Evolutionary conservation across 306 rosid species (phyloP).

Genomic region (Begonia peltatifolia): DNA sequence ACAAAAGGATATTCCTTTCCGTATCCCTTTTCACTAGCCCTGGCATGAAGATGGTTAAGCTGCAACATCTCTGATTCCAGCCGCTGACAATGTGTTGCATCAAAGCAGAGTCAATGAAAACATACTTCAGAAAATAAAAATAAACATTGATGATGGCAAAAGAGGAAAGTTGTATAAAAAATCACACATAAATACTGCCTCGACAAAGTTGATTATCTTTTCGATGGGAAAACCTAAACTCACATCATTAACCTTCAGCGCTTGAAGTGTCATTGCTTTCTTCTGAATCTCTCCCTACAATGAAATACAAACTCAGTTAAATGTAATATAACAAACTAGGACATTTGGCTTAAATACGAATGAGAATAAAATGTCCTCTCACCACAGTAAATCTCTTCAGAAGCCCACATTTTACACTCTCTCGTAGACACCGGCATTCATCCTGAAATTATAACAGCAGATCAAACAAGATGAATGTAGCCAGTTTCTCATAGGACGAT

Average conservation of each 20-base stretch:
- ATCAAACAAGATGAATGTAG: conserved; percentile 5
- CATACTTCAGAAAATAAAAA: conserved; percentile 13
- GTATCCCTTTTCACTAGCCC: conserved; percentile 82
- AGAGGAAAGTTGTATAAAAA: not conserved
- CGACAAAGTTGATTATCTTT: not conserved
- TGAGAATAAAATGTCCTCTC: conserved; percentile 17
- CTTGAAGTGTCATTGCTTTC: conserved; percentile 61
- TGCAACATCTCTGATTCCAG: conserved; percentile 55
- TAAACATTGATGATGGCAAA: conserved; percentile 8
- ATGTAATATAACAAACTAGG: conserved; percentile 9
- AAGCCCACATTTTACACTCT: conserved; percentile 68
- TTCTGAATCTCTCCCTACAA: conserved; percentile 66
- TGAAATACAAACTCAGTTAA: conserved; percentile 15
- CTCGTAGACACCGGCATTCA: conserved; percentile 70
- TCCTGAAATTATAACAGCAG: conserved; percentile 39
- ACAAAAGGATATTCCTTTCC: conserved; percentile 86
- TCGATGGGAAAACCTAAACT: conserved; percentile 17
- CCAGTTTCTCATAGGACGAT: too few species aligned
- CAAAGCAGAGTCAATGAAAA: not conserved
- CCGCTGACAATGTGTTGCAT: conserved; percentile 18
- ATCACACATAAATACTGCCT: conserved; percentile 1
- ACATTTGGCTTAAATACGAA: not conserved
- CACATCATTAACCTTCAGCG: conserved; percentile 65
- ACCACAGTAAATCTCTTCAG: conserved; percentile 70
- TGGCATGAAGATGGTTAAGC: conserved; percentile 60